phyloP scores from a whole-genome alignment of 768 basidiomycete genomes.

The Termitomyces sp. region DNA sequence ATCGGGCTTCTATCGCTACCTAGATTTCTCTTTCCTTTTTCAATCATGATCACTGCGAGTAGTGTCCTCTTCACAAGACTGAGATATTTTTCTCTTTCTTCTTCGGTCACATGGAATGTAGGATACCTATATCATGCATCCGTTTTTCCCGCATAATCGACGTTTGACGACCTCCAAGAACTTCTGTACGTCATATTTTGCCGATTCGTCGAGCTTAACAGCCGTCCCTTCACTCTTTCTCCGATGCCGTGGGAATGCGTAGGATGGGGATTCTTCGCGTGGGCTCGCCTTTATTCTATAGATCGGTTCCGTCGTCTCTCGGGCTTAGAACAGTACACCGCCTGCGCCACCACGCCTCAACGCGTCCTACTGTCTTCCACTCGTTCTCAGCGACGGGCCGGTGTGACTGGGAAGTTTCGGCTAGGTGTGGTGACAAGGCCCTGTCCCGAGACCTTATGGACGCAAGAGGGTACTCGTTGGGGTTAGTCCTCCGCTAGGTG shows the following conservation, averaged over 20 bases:
- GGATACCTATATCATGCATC: too few species aligned
- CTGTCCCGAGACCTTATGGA: background rate
- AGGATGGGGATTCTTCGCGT: background rate
- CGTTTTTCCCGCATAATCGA: background rate
- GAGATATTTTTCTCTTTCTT: background rate
- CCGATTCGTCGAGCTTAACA: background rate
- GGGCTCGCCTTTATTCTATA: background rate
- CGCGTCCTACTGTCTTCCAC: background rate
- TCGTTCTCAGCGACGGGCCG: background rate
- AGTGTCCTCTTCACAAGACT: background rate
- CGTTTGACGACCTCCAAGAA: background rate
- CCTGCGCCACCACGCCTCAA: background rate
- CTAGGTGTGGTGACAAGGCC: background rate
- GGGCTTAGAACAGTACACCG: background rate
- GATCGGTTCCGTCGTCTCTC: background rate
- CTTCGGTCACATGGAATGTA: too few species aligned
- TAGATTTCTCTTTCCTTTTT: constrained; percentile 1
- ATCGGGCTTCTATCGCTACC: constrained; percentile 6
- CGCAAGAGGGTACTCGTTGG: constrained; percentile 3
- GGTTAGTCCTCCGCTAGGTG: constrained; percentile 7
- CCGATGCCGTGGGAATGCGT: background rate
- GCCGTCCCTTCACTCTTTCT: background rate
- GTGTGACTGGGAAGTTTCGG: background rate
- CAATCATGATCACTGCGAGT: background rate
- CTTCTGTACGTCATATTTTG: background rate